Evolutionary conservation across 2,329 filamentous ascomycete genomes (phyloP), one percentile per base, ranked within the genome.

Genomic region (Mycogone perniciosa): DNA sequence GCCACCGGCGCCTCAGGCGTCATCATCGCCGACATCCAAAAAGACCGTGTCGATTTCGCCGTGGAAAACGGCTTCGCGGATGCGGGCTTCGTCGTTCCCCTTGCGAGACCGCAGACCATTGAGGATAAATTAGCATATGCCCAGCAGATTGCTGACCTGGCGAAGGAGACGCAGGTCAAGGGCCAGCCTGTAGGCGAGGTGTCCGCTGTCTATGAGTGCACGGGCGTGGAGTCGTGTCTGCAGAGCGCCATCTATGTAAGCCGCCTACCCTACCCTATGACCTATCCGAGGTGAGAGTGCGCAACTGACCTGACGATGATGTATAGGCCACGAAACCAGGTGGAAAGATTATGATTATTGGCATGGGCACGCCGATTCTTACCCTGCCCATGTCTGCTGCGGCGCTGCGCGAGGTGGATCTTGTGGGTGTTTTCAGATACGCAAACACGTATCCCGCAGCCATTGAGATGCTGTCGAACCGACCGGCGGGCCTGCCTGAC

Each of bases 201-300:
- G 0, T 77, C 81, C 46, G 79, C 80, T 1, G 84, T 86, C 2
- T 89, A 86, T 61, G 87, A 91, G 69, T 90, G 86, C 63, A 91
- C 88, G 0, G 88, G 88, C 7, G 86, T 89, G 26, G 86, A 88
- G 62, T 80, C 81, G 0, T 91, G 86, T 60, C 74, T 89, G 59
- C 87, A 91, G 64, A 81, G 82, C 5, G 79, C 84, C 4, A 89
- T 91, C 50, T 91, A 87, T 60, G 77, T 79, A 27, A 44, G 51
- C 56, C 65, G 20, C 20, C 9, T 29, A 5, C 33, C 9, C 11
- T 34, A n/a, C 5, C 10, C 26, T 29, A 39, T 39, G 4, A 39
- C 37, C 37, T n/a, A 7, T n/a, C 9, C 37, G 20, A 20, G 20
- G 20, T 20, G 20, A 20, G 20, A 20, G 20, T 38, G 35, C 10